Evolutionary conservation across 306 rosid genomes (phyloP), one percentile per base, ranked within the genome.

Genomic region (Astragalus glycyphyllos): DNA sequence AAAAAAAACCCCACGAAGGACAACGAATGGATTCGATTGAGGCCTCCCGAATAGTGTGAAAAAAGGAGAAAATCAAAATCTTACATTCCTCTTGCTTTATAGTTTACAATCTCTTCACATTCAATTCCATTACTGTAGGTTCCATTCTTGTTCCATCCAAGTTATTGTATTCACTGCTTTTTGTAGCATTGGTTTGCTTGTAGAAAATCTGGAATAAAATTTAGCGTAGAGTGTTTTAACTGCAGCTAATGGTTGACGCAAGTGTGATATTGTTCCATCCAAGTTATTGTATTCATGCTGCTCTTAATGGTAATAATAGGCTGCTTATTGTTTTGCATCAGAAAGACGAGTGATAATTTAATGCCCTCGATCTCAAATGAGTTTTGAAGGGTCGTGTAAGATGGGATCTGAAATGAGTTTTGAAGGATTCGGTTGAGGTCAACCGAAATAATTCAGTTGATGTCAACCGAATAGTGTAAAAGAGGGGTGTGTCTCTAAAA

Each of bases 271-370:
- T 20, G 23, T 20, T 20, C n/a, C n/a, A n/a, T n/a, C n/a, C n/a
- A n/a, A n/a, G n/a, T n/a, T n/a, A n/a, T n/a, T n/a, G n/a, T 20
- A 20, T 20, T 78, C 97, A 72, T 42, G 87, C 91, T 76, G 88
- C 93, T 63, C 89, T 90, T 81, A 87, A 88, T 78, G 97, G 98
- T 90, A 93, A 85, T 86, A 92, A 76, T 26, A 26, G 31, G 3
- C 1, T 87, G 80, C 91, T 78, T 87, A 74, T 76, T 80, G 88
- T 80, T 82, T 77, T 85, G 91, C 88, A 89, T 89, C 88, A 77
- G 84, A 86, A 88, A 88, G 91, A 85, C 77, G 87, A 91, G 59
- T 89, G 88, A 92, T 84, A 82, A 67, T 79, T 84, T n/a, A n/a
- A n/a, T n/a, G n/a, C n/a, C n/a, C n/a, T n/a, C n/a, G n/a, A n/a